These are phyloP conservation scores for Trypanosoma mega DNA, from an alignment of 208 protist genomes.

Conservation along the genomic window DNA sequence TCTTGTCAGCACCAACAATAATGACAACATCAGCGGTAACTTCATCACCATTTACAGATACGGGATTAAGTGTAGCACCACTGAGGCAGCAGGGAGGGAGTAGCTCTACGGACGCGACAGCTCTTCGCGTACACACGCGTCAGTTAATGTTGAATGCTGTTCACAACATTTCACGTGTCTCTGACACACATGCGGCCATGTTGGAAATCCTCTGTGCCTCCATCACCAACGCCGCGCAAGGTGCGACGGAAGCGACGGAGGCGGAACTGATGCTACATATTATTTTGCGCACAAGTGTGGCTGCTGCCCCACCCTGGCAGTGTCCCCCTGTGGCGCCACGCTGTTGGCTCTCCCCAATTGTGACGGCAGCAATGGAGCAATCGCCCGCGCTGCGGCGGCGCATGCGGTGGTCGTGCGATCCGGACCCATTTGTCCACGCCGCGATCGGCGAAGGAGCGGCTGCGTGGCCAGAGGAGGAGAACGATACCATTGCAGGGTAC, in stretches of 20 bases:
- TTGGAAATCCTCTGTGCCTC: slow-evolving; percentile 28
- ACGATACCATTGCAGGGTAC: neutral
- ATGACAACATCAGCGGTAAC: too few relatives aligned
- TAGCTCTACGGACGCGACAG: too few relatives aligned
- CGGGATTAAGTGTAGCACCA: too few relatives aligned
- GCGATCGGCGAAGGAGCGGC: slow-evolving; percentile 27
- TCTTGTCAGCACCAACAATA: slow-evolving; percentile 3
- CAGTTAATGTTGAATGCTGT: slow-evolving; percentile 20
- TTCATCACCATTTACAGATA: too few relatives aligned
- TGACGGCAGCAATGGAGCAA: slow-evolving; percentile 50
- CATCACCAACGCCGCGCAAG: neutral
- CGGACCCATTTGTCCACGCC: slow-evolving; percentile 65
- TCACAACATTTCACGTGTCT: slow-evolving; percentile 16
- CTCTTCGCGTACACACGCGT: slow-evolving; percentile 5
- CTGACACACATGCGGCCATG: slow-evolving; percentile 34
- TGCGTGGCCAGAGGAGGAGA: neutral
- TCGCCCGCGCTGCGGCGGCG: slow-evolving; percentile 34
- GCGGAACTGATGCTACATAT: slow-evolving; percentile 74
- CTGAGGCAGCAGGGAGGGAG: too few relatives aligned
- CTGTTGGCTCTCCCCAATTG: slow-evolving; percentile 54
- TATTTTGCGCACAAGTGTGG: slow-evolving; percentile 73
- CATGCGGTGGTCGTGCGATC: slow-evolving; percentile 68
- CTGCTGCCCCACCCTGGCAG: slow-evolving; percentile 30
- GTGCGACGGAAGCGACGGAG: slow-evolving; percentile 24
- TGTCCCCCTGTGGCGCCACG: slow-evolving; percentile 34